Conservation (phyloP, 768 basidiomycete species). For the Hygrocybe coccinea region DNA sequence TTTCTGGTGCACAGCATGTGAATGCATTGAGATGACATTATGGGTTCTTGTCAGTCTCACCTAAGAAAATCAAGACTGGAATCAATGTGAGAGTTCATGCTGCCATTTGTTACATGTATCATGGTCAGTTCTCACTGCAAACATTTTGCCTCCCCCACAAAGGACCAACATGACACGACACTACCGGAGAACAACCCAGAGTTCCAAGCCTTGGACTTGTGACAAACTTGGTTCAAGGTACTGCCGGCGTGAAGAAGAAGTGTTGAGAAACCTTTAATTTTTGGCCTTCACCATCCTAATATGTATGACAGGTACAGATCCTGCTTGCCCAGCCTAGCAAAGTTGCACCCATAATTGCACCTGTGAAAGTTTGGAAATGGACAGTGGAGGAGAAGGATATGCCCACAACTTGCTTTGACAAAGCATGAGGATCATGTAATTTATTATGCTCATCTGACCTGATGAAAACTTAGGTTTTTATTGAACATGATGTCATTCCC, state of each 20-base stretch:
- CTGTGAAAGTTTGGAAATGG: constrained; percentile 93
- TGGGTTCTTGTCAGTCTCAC: constrained; percentile 70
- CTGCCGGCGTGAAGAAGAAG: constrained; percentile 43
- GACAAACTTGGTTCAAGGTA: constrained; percentile 67
- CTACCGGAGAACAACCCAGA: constrained; percentile 20
- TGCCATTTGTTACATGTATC: constrained; percentile 46
- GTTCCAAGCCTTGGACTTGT: constrained; percentile 61
- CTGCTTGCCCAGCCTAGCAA: constrained; percentile 45
- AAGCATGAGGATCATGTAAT: constrained; percentile 57
- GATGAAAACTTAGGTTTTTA: constrained; percentile 59
- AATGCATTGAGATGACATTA: constrained; percentile 53
- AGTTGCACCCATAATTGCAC: constrained; percentile 87
- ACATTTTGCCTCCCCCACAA: constrained; percentile 16
- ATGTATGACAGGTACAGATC: constrained; percentile 43
- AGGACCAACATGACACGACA: too few species aligned
- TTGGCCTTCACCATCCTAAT: background rate
- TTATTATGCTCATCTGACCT: constrained; percentile 2
- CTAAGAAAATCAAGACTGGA: constrained; percentile 58
- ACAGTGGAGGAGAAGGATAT: constrained; percentile 91
- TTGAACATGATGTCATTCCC: constrained; percentile 88
- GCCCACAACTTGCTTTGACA: constrained; percentile 96
- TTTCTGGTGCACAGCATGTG: constrained; percentile 27
- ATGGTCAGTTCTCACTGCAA: constrained; percentile 37
- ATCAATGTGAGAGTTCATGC: constrained; percentile 39
- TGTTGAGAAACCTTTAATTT: constrained; percentile 45